Evolutionary conservation across 2,329 filamentous ascomycete genomes (phyloP).

Genomic region (Sporothrix euskadiensis): DNA sequence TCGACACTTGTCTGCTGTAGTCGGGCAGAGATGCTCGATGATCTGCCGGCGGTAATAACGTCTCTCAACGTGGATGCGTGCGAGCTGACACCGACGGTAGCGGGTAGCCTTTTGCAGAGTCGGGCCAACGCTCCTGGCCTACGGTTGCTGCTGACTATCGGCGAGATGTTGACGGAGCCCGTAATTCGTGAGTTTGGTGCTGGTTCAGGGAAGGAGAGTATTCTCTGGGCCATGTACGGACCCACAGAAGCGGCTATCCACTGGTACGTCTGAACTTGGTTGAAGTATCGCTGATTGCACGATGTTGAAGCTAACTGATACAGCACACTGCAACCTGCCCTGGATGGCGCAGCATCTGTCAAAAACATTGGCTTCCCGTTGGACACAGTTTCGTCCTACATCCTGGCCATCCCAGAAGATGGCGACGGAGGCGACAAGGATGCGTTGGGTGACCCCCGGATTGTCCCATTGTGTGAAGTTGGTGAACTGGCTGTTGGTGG

Average conservation of each 20-base stretch:
- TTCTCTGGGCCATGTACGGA: constrained; percentile 92
- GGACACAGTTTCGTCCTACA: constrained; percentile 76
- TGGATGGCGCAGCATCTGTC: constrained; percentile 57
- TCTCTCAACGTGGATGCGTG: constrained; percentile 73
- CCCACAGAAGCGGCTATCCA: constrained; percentile 92
- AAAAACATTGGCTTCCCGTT: constrained; percentile 76
- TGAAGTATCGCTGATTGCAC: background rate
- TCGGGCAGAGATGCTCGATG: constrained; percentile 68
- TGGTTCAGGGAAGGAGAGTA: constrained; percentile 51
- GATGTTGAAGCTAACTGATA: background rate
- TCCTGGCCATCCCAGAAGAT: constrained; percentile 54
- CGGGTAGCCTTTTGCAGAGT: constrained; percentile 70
- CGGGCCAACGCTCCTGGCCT: constrained; percentile 67
- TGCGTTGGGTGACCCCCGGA: constrained; percentile 16
- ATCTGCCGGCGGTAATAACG: constrained; percentile 69
- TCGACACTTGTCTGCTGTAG: constrained; percentile 71
- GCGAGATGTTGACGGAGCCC: constrained; percentile 82
- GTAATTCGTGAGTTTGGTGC: constrained; percentile 80
- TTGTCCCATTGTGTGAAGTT: constrained; percentile 65
- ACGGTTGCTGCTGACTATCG: constrained; percentile 77
- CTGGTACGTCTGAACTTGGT: constrained; percentile 49
- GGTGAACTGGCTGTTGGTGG: constrained; percentile 84
- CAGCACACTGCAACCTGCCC: constrained; percentile 68
- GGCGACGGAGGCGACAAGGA: background rate
- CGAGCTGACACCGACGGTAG: constrained; percentile 87